A percentile compares a stretch with the other conserved stretches of the same genome.
Evolutionary conservation across 2,329 filamentous ascomycete species (phyloP).

Genomic region (Aspergillus arachidicola): DNA sequence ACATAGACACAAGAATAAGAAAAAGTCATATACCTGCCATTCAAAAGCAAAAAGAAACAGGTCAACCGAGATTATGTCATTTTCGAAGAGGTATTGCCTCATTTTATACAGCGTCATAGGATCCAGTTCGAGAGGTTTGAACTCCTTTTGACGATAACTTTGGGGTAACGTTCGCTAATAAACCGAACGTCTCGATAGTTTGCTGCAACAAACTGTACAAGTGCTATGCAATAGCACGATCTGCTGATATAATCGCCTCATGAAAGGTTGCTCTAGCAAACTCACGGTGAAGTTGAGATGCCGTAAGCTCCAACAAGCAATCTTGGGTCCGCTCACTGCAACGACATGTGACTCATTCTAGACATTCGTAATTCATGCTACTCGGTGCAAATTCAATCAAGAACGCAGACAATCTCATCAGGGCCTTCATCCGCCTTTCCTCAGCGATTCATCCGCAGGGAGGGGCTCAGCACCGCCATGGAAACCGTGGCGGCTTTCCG

Average conservation of each 20-base stretch:
- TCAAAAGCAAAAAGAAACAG: constrained; percentile 15
- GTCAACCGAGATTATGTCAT: constrained; percentile 21
- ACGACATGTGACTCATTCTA: background rate
- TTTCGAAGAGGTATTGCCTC: constrained; percentile 19
- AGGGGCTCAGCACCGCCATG: constrained; percentile 39
- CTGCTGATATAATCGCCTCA: background rate
- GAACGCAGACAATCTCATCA: background rate
- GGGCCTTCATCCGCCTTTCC: constrained; percentile 47
- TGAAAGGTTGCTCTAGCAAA: background rate
- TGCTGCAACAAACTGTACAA: constrained; percentile 18
- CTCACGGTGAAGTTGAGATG: background rate
- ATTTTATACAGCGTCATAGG: constrained; percentile 23
- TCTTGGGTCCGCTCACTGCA: background rate
- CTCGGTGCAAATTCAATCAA: background rate
- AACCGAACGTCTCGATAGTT: constrained; percentile 9
- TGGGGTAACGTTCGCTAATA: background rate
- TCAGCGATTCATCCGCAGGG: constrained; percentile 46
- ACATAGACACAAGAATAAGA: constrained; percentile 9
- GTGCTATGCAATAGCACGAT: constrained; percentile 4
- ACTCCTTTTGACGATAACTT: background rate
- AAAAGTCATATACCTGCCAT: constrained; percentile 25
- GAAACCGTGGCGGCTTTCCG: constrained; percentile 33
- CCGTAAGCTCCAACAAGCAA: background rate
- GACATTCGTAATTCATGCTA: background rate
- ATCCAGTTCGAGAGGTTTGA: background rate